phyloP scores from a whole-genome alignment of 208 protist genomes.

The Leishmania mexicana region DNA sequence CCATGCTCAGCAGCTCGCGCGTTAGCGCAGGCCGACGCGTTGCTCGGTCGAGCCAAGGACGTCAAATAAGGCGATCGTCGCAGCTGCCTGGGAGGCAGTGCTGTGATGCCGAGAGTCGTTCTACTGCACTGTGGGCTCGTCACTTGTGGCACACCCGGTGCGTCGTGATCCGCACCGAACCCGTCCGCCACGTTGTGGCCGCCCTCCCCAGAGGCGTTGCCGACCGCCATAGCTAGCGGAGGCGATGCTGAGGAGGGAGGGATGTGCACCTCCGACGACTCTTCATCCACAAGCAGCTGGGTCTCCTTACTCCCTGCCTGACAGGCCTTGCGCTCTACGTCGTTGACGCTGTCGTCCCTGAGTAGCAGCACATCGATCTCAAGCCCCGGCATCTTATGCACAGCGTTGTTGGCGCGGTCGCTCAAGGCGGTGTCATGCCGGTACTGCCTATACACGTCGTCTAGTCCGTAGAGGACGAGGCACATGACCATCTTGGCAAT shows the following conservation, averaged over 20 bases:
- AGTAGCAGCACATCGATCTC: not conserved
- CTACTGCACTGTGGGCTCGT: not conserved
- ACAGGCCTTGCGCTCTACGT: not conserved
- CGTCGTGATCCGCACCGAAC: not conserved
- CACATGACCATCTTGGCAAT: constrained; percentile 81
- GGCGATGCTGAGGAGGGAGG: too few relatives aligned
- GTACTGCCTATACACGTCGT: constrained; percentile 26
- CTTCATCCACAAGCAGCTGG: not conserved
- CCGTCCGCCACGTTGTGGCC: not conserved
- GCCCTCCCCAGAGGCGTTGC: not conserved
- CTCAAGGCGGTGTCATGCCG: not conserved
- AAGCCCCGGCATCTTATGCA: not conserved
- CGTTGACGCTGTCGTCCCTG: not conserved
- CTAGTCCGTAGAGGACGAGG: constrained; percentile 47
- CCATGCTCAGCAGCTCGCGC: not conserved
- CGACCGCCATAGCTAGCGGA: not conserved
- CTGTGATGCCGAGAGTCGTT: not conserved
- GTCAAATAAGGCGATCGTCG: not conserved
- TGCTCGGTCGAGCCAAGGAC: not conserved
- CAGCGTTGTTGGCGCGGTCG: not conserved
- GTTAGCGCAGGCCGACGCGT: not conserved
- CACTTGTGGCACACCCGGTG: not conserved
- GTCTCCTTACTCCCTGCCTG: not conserved
- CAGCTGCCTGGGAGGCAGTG: not conserved
- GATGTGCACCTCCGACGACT: not conserved